Conservation (phyloP, 495 filamentous ascomycete genomes). For the Aspergillus panamensis region DNA sequence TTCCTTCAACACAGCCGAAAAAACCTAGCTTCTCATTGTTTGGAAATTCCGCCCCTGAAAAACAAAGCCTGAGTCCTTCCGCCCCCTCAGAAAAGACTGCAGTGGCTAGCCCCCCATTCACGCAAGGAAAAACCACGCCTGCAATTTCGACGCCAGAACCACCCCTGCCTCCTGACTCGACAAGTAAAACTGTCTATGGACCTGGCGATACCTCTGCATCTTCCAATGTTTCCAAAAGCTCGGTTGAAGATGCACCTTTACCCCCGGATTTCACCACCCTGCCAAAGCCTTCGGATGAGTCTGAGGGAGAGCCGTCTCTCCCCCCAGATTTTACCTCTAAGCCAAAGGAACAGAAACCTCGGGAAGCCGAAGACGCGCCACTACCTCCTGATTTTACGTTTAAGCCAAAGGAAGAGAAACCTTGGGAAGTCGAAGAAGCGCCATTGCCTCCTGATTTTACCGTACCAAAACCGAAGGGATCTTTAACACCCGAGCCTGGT, state of each 20-base stretch:
- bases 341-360: conserved; percentile 5
- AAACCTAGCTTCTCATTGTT: conserved; percentile 40
- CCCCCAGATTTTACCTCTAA: conserved; percentile 24
- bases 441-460: conserved; percentile 38
- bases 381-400: conserved; percentile 35
- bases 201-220: conserved; percentile 67
- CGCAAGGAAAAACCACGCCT: conserved; percentile 26
- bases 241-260: conserved; percentile 53
- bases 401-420: conserved; percentile 8
- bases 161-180: conserved; percentile 74
- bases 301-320: conserved; percentile 33
- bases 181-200: conserved; percentile 62
- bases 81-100: conserved; percentile 40
- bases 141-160: conserved; percentile 36
- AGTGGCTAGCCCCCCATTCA: conserved; percentile 24
- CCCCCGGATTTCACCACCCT: conserved; percentile 55
- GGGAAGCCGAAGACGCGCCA: conserved; percentile 25
- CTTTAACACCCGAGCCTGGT: conserved; percentile 23
- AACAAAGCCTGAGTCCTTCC: conserved; percentile 28
- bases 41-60: conserved; percentile 28
- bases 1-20: conserved; percentile 31
- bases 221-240: conserved; percentile 52
- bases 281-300: conserved; percentile 23
- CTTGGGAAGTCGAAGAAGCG: conserved; percentile 20
- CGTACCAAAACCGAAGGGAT: conserved; percentile 12